These are phyloP conservation scores for Ananas comosus DNA, from an alignment of 176 grass and related monocot species.

Conservation along the genomic window DNA sequence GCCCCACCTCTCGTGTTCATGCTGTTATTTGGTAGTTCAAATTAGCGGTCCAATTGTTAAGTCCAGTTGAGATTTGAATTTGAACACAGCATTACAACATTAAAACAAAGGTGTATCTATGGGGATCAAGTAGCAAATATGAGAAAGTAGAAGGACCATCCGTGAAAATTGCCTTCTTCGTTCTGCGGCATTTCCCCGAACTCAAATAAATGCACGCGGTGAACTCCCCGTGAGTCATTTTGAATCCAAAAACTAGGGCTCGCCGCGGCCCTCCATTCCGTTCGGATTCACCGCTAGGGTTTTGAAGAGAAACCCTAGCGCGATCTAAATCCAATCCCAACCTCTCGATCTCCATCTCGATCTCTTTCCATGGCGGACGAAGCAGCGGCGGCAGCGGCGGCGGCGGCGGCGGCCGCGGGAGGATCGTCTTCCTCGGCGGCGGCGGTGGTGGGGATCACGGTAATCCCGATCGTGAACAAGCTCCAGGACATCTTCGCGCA, in stretches of 20 bases:
- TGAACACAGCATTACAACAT: no score
- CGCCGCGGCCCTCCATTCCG: background rate
- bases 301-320: constrained; percentile 4
- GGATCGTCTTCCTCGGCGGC: constrained; percentile 23
- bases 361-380: constrained; percentile 23
- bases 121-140: no score
- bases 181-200: no score
- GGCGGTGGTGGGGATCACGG: constrained; percentile 52
- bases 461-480: constrained; percentile 98
- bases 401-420: constrained; percentile 26
- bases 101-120: no score
- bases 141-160: no score
- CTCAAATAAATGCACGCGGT: background rate
- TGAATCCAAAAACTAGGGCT: background rate
- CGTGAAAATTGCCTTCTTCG: no score
- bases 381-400: constrained; percentile 24
- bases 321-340: constrained; percentile 5
- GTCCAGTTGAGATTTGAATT: no score
- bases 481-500: constrained; percentile 97
- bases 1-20: no score
- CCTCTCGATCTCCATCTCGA: constrained; percentile 36
- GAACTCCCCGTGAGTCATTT: background rate
- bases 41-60: no score
- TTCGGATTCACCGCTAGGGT: background rate
- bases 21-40: no score